Percentiles rank a stretch among this genome's conserved stretches.
Conservation (phyloP, 2,329 filamentous ascomycete genomes). For the Pezicula neosporulosa region DNA sequence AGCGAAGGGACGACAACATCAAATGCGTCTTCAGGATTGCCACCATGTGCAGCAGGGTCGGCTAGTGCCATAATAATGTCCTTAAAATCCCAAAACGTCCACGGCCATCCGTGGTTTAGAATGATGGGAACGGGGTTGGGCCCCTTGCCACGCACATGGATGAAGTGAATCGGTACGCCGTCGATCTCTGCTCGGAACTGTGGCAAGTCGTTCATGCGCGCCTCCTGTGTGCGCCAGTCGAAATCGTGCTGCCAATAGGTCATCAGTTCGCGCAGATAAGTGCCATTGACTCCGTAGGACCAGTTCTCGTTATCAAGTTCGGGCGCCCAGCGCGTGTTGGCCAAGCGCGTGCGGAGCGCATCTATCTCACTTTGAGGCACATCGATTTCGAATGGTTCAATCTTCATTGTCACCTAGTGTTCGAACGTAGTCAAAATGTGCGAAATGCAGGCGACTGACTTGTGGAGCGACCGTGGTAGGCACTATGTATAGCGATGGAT, state of each 20-base stretch:
- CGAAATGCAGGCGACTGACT: neutral
- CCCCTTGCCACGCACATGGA: slow-evolving; percentile 6
- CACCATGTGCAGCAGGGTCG: neutral
- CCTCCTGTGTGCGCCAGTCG: slow-evolving; percentile 17
- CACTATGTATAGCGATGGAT: no score
- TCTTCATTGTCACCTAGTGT: slow-evolving; percentile 5
- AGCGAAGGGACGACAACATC: slow-evolving; percentile 12
- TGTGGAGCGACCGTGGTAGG: neutral
- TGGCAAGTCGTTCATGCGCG: slow-evolving; percentile 14
- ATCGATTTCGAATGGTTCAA: slow-evolving; percentile 10
- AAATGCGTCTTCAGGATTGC: slow-evolving; percentile 6
- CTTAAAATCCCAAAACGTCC: slow-evolving; percentile 6
- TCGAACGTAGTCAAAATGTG: slow-evolving; percentile 1
- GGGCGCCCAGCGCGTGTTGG: slow-evolving; percentile 6
- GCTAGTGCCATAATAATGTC: slow-evolving; percentile 7
- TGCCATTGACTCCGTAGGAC: slow-evolving; percentile 9
- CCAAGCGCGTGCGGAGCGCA: slow-evolving; percentile 6
- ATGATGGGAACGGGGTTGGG: slow-evolving; percentile 9
- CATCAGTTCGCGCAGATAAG: slow-evolving; percentile 9
- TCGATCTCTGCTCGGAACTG: slow-evolving; percentile 32
- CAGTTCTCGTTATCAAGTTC: slow-evolving; percentile 7
- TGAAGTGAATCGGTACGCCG: slow-evolving; percentile 17
- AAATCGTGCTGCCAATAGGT: slow-evolving; percentile 17
- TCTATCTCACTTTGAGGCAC: slow-evolving; percentile 9
- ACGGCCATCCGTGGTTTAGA: slow-evolving; percentile 11